Evolutionary conservation across 768 basidiomycete species (phyloP), one percentile per base, ranked within the genome.

Genomic region (Infundibulicybe gibba): DNA sequence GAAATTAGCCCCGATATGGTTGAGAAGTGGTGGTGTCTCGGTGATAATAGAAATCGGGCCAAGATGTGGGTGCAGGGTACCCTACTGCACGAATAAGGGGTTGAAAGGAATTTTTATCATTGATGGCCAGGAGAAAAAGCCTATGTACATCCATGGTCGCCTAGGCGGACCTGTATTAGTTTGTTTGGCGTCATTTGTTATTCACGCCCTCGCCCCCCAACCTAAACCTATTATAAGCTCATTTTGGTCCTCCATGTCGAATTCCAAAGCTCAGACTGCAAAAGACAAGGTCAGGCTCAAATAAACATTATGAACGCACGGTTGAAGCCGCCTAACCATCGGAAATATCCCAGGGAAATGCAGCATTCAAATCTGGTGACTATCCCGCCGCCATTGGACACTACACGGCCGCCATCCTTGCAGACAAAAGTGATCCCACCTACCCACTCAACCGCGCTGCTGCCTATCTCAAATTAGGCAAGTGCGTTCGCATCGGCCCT

Each of bases 11-110:
- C 69, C 37, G 85, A 85, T 43, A 68, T 79, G 65, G 53, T 94
- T 17, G 93, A 94, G 63, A 90, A 86, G 59, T 94, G 93, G 93
- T 94, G 90, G 90, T 89, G 88, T 55, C 60, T 87, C 35, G 92
- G 92, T 0, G 83, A 89, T 57, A 57, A 57, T 4, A 72, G 76
- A 43, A 94, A 94, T 64, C 75, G 89, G 15, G 56, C 48, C 2
- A 70, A 65, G 3, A 73, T 92, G 63, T 95, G 90, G 87, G 75
- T 94, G 3, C 89, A 90, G 62, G 90, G 91, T 15, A 33, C 44
- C n/a, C 45, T 48, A 15, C 25, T 58, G 41, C 41, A 49, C 20
- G 25, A 25, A 25, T 25, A 8, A 3, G 25, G 8, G 25, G 25
- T 3, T 25, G 25, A 25, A 3, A 8, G 3, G 8, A 8, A 25